These are phyloP conservation scores for Gracilariopsis chorda DNA, from an alignment of 23 red algal genomes.

Conservation along the genomic window DNA sequence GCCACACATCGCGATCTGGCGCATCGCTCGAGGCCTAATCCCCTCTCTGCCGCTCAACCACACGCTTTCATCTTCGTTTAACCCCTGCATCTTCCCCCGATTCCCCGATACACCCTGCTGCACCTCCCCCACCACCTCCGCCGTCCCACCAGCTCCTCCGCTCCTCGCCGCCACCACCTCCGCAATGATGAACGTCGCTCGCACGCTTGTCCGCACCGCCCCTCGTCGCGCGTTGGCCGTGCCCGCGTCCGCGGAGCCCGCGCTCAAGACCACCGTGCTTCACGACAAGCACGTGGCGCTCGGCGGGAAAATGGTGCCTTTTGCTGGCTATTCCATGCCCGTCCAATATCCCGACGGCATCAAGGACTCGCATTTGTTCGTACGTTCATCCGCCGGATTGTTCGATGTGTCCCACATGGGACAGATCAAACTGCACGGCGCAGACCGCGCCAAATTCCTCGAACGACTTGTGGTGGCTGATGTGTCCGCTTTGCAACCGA, in stretches of 20 bases:
- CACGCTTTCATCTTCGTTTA: background rate
- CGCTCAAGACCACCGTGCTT: constrained; percentile 88
- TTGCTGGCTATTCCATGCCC: constrained; percentile 92
- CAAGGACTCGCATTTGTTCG: constrained; percentile 89
- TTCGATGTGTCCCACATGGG: constrained; percentile 99
- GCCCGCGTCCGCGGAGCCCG: constrained; percentile 43
- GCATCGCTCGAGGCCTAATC: constrained; percentile 12
- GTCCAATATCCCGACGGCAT: constrained; percentile 97
- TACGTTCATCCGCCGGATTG: constrained; percentile 84
- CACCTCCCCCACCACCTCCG: background rate
- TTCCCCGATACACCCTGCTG: background rate
- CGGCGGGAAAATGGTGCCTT: constrained; percentile 94
- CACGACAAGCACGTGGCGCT: constrained; percentile 82
- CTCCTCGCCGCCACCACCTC: background rate
- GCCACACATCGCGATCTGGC: constrained; percentile 14
- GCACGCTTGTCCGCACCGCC: background rate
- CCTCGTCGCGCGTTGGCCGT: constrained; percentile 19
- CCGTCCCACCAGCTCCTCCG: background rate
- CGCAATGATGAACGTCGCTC: background rate
- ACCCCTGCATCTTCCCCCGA: background rate
- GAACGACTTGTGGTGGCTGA: constrained; percentile 87
- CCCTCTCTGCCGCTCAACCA: background rate
- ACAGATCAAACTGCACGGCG: constrained; percentile 87
- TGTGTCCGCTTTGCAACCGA: constrained; percentile 35
- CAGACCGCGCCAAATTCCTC: constrained; percentile 72